Evolutionary conservation across 345 rosid species (phyloP), one percentile per base, ranked within the genome.

Genomic region (Euphorbia lathyris): DNA sequence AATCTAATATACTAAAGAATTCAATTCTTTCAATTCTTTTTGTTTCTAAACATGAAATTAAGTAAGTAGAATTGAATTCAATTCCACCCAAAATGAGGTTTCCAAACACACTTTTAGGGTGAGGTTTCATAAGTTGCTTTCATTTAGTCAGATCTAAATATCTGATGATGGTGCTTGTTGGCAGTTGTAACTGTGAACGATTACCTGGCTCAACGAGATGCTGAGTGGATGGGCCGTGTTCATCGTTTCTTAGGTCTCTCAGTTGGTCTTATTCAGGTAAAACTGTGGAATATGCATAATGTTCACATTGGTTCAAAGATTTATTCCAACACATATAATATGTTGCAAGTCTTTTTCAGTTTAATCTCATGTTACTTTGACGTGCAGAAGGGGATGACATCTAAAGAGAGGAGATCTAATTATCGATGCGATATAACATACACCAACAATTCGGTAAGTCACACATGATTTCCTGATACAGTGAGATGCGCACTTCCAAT

Each of bases 211-310:
- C 92, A 86, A 76, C 97, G 98, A 67, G 98, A 93, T 86, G 98
- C 98, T 75, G 97, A 93, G 72, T 93, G 98, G 98, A 93, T 93
- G 98, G 98, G 97, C 36, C 96, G 94, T 74, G 92, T 93, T 80
- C 94, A 93, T 85, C 87, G 87, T 65, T 93, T 81, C 79, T 80
- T 93, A 78, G 97, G 97, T 73, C 94, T 93, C 77, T 91, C 98
- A 65, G 97, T 93, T 67, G 98, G 98, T 81, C 91, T 93, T 70
- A 86, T 93, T 78, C 96, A 91, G 97, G 98, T 91, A 62, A 67
- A 13, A 75, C 20, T 29, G 64, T 51, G 32, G 23, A 58, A 8
- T 42, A 22, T 63, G 47, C 27, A 38, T 36, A 2, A 23, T 34
- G 16, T 7, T 25, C 27, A 22, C 4, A 1, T 40, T 63, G 66